These are phyloP conservation scores for Thraustotheca clavata DNA, from an alignment of 352 stramenopile genomes.

Conservation along the genomic window DNA sequence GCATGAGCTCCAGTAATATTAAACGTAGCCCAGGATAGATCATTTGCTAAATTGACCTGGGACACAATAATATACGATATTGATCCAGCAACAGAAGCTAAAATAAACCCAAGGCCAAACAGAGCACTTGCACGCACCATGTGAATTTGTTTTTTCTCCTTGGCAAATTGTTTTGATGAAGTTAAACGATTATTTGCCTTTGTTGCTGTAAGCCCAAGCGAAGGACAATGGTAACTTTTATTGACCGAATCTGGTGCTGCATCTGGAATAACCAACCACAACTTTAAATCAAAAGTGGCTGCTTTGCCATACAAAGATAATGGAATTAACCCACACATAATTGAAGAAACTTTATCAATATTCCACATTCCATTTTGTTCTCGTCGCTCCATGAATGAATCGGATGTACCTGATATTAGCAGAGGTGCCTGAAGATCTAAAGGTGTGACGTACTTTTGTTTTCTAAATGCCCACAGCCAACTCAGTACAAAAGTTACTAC, in stretches of 20 bases:
- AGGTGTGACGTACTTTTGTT: not conserved
- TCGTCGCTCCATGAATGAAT: not conserved
- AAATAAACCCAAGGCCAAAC: not conserved
- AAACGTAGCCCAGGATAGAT: conserved; percentile 5
- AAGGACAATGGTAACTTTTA: not conserved
- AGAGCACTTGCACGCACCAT: not conserved
- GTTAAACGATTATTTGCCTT: not conserved
- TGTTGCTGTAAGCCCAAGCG: not conserved
- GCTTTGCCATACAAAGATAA: not conserved
- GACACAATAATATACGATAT: conserved; percentile 10
- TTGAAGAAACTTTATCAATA: not conserved
- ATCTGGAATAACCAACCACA: conserved; percentile 1
- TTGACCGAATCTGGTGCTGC: not conserved
- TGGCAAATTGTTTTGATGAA: not conserved
- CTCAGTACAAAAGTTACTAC: not conserved
- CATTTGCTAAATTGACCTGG: conserved; percentile 9
- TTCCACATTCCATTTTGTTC: not conserved
- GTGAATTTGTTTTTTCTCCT: not conserved
- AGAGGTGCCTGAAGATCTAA: not conserved
- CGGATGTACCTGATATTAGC: not conserved
- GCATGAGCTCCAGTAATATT: not conserved
- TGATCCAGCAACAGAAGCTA: not conserved
- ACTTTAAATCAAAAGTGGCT: conserved; percentile 2
- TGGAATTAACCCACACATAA: not conserved
- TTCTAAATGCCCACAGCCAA: not conserved